Conservation (phyloP, 306 rosid species). For the Mimosa bimucronata region DNA sequence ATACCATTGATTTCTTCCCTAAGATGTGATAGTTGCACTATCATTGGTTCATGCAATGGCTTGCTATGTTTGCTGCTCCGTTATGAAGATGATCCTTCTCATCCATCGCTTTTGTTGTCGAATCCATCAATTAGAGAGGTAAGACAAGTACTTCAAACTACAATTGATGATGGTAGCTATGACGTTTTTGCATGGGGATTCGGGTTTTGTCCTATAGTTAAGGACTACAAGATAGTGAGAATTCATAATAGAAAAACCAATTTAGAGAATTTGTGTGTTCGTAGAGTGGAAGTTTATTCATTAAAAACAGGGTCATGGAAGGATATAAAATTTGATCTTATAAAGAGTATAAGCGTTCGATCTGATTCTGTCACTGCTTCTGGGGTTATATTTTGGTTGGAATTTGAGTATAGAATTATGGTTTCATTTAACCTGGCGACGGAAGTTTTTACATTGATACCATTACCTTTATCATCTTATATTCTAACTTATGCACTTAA, state of each 20-base stretch:
- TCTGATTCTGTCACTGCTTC: background rate
- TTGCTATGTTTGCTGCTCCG: background rate
- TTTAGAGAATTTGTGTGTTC: background rate
- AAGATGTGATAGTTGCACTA: background rate
- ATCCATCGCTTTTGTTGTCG: constrained; percentile 27
- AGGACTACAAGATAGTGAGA: constrained; percentile 37
- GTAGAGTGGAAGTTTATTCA: constrained; percentile 14
- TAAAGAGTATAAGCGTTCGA: background rate
- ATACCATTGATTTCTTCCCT: background rate
- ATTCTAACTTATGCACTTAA: too few species aligned
- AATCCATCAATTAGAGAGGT: constrained; percentile 30
- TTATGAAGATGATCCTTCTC: too few species aligned
- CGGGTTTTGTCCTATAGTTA: constrained; percentile 13
- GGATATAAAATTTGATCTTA: background rate
- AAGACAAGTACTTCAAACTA: background rate
- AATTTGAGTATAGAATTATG: too few species aligned
- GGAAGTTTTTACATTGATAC: background rate
- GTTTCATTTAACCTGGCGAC: constrained; percentile 4
- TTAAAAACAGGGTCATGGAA: constrained; percentile 18
- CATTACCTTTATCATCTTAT: too few species aligned
- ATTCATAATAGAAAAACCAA: background rate
- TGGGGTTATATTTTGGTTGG: constrained; percentile 6
- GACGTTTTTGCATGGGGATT: background rate
- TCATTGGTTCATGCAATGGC: constrained; percentile 36
- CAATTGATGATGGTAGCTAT: background rate